Evolutionary conservation across 2,329 filamentous ascomycete genomes (phyloP).

Genomic region (Mycosphaerella arachidis): DNA sequence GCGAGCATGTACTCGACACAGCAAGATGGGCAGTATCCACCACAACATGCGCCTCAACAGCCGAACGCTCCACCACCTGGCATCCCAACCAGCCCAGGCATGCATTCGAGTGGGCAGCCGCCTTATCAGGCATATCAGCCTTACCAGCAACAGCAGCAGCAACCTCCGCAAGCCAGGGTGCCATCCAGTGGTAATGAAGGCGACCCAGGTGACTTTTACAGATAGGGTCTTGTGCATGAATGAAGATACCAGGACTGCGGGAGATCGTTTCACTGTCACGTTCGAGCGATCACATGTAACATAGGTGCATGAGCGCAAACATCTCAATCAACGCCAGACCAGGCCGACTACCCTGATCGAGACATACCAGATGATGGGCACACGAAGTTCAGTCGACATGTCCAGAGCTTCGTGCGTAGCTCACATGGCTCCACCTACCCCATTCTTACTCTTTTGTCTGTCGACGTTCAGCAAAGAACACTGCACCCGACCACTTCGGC

Average conservation of each 20-base stretch:
- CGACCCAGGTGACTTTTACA: slow-evolving; percentile 36
- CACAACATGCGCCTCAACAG: slow-evolving; percentile 20
- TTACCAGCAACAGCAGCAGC: slow-evolving; percentile 20
- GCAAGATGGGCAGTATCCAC: slow-evolving; percentile 13
- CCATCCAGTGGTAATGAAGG: slow-evolving; percentile 20
- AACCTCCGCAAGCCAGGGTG: slow-evolving; percentile 16
- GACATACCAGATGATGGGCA: not conserved
- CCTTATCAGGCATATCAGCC: slow-evolving; percentile 34
- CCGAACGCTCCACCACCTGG: slow-evolving; percentile 32
- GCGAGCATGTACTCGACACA: slow-evolving; percentile 27
- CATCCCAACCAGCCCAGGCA: slow-evolving; percentile 17
- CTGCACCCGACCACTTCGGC: not conserved
- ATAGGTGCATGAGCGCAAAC: slow-evolving; percentile 5
- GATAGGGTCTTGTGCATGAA: slow-evolving; percentile 19
- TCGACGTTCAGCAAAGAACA: not conserved
- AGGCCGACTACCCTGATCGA: not conserved
- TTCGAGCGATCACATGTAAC: not conserved
- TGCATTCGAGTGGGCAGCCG: slow-evolving; percentile 10
- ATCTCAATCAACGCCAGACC: not conserved
- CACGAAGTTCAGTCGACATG: not conserved
- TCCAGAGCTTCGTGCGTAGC: not conserved
- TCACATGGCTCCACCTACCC: not conserved
- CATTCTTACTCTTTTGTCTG: not conserved
- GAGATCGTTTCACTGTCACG: not conserved
- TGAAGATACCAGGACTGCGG: slow-evolving; percentile 1